A percentile compares a stretch with the other conserved stretches of the same genome.
Evolutionary conservation across 192 early-diverging fungal genomes (phyloP).

Genomic region (Coemansia sp.): DNA sequence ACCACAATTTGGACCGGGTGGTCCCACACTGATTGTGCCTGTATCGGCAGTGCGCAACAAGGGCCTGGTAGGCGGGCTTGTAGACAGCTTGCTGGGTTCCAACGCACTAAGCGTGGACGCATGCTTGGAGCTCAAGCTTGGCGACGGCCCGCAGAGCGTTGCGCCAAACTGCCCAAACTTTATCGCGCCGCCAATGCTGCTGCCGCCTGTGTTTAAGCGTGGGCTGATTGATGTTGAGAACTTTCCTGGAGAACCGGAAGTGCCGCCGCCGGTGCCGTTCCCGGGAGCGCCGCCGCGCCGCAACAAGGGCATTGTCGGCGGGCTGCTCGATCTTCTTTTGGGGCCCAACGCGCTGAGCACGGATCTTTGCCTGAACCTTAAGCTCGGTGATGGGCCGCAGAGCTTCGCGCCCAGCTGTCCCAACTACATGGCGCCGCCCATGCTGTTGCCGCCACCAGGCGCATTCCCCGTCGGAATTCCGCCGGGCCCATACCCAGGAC

Average conservation of each 20-base stretch:
- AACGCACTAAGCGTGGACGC: slow-evolving; percentile 43
- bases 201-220: slow-evolving; percentile 46
- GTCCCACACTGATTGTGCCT: slow-evolving; percentile 27
- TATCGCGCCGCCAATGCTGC: slow-evolving; percentile 37
- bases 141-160: slow-evolving; percentile 52
- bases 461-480: slow-evolving; percentile 19
- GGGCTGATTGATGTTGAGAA: slow-evolving; percentile 48
- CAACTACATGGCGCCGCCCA: slow-evolving; percentile 36
- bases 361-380: slow-evolving; percentile 49
- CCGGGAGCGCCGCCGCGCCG: slow-evolving; percentile 38
- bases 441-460: slow-evolving; percentile 41
- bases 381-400: slow-evolving; percentile 50
- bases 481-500: slow-evolving; percentile 9
- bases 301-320: slow-evolving; percentile 51
- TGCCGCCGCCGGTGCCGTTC: slow-evolving; percentile 27
- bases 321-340: slow-evolving; percentile 39
- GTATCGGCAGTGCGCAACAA: slow-evolving; percentile 43
- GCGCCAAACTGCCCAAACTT: slow-evolving; percentile 51
- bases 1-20: slow-evolving; percentile 21
- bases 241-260: slow-evolving; percentile 19
- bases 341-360: slow-evolving; percentile 43
- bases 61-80: slow-evolving; percentile 44
- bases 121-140: slow-evolving; percentile 50
- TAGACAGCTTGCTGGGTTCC: slow-evolving; percentile 39
- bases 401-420: slow-evolving; percentile 46